Evolutionary conservation across 2,329 filamentous ascomycete genomes (phyloP), one percentile per base, ranked within the genome.

Genomic region (Rutstroemia sp.): DNA sequence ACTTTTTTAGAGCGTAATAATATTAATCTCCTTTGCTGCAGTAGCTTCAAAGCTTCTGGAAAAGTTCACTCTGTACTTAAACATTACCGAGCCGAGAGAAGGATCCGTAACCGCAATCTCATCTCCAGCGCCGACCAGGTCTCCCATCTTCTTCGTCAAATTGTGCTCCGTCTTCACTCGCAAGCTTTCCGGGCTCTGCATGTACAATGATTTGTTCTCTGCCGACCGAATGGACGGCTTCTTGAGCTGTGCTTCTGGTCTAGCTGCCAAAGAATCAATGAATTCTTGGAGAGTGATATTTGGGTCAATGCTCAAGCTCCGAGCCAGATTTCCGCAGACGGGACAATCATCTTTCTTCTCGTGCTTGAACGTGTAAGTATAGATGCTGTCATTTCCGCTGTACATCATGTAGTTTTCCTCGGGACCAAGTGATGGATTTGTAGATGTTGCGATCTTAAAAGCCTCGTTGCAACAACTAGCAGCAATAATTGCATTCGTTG

Each of bases 391-490:
- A 67, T 97, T 92, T 48, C 95, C 94, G 12, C 90, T 96, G 72
- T 99, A 99, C 89, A 96, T 96, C 92, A 97, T 97, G 75, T 99
- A 99, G 71, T 96, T 95, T 56, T 87, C 87, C 46, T 87, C 84
- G 61, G 83, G 78, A 12, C 87, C 88, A 16, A 99, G 78, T 61
- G 84, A 86, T 0, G 92, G 90, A 34, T 92, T 94, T 39, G 86
- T 83, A 49, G 80, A 83, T 14, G 89, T 95, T 44, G 87, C 88
- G 60, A 99, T 89, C 74, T 99, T 99, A 74, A 97, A 84, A 1
- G 92, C 92, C 73, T 99, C 94, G 63, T 96, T 97, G 73, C 94
- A 97, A 73, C 92, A 97, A 52, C 89, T 87, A 1, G 92, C 94
- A 1, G 94, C 94, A 61, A 99, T 88, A 65, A 99, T 94, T 57